Evolutionary conservation across 73 alveolate genomes (phyloP).

Genomic region (Paramecium tetraurelia): DNA sequence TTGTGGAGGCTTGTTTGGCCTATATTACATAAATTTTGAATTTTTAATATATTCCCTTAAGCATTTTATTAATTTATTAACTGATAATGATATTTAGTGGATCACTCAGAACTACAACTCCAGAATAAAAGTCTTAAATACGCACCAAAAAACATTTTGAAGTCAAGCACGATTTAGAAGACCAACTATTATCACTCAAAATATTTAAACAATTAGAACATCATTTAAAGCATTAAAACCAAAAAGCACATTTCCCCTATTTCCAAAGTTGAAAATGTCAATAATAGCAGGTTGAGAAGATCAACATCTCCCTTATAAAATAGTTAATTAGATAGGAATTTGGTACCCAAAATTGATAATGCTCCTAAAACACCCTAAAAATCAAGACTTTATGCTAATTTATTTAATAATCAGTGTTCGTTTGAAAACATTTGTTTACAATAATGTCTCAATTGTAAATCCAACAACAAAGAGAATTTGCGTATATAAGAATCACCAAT

Average conservation of each 20-base stretch:
- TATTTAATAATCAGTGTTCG: not conserved
- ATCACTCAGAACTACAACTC: conserved; percentile 4
- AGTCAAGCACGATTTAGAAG: not conserved
- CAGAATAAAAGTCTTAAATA: not conserved
- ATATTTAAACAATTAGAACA: not conserved
- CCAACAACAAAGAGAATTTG: not conserved
- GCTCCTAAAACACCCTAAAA: not conserved
- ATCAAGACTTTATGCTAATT: not conserved
- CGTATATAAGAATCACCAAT: not conserved
- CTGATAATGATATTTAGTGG: not conserved
- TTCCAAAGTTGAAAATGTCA: not conserved
- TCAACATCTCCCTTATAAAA: not conserved
- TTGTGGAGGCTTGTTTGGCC: conserved; percentile 33
- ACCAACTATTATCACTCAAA: not conserved
- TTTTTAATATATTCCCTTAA: not conserved
- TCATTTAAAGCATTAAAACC: not conserved
- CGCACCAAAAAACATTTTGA: not conserved
- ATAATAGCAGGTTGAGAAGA: not conserved
- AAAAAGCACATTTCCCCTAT: not conserved
- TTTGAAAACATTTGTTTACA: not conserved
- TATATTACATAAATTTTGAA: conserved; percentile 31
- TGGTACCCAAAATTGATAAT: not conserved
- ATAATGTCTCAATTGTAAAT: not conserved
- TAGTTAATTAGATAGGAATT: not conserved
- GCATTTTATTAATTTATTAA: not conserved